Conservation (phyloP, 2,329 filamentous ascomycete genomes). For the Beauveria medogensis region DNA sequence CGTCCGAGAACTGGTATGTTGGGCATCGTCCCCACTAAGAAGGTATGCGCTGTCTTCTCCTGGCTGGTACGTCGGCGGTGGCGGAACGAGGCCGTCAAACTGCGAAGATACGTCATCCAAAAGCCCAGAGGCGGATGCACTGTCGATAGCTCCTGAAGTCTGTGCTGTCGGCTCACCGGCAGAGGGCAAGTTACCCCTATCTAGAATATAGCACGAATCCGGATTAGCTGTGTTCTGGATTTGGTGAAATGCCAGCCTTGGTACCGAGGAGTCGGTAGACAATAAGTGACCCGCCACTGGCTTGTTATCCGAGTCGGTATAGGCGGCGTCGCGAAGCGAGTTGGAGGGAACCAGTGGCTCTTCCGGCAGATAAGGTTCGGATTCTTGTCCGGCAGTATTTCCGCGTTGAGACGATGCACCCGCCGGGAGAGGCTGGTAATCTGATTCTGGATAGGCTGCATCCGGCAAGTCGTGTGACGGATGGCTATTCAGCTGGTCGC, state of each 20-base stretch:
- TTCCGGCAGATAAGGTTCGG: not conserved
- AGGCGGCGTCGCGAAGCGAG: not conserved
- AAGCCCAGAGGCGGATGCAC: not conserved
- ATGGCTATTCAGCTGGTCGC: slow-evolving; percentile 7
- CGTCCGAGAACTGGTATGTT: not conserved
- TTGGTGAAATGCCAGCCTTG: not conserved
- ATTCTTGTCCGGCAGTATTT: not conserved
- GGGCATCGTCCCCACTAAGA: not conserved
- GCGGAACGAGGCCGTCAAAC: not conserved
- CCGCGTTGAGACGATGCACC: not conserved
- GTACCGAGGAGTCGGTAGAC: not conserved
- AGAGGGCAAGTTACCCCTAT: not conserved
- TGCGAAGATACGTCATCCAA: not conserved
- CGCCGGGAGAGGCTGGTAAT: not conserved
- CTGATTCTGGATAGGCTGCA: slow-evolving; percentile 5
- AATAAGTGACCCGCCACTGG: not conserved
- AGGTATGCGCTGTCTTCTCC: not conserved
- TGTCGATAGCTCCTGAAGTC: not conserved
- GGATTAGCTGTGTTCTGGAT: not conserved
- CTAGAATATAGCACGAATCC: not conserved
- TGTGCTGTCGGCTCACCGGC: not conserved
- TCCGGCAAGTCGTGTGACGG: slow-evolving; percentile 1
- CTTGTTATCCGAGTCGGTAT: not conserved
- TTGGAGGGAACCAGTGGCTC: not conserved
- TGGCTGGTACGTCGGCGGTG: slow-evolving; percentile 1